phyloP scores from a whole-genome alignment of 2,329 filamentous ascomycete species.

The Ophiostoma sp. region DNA sequence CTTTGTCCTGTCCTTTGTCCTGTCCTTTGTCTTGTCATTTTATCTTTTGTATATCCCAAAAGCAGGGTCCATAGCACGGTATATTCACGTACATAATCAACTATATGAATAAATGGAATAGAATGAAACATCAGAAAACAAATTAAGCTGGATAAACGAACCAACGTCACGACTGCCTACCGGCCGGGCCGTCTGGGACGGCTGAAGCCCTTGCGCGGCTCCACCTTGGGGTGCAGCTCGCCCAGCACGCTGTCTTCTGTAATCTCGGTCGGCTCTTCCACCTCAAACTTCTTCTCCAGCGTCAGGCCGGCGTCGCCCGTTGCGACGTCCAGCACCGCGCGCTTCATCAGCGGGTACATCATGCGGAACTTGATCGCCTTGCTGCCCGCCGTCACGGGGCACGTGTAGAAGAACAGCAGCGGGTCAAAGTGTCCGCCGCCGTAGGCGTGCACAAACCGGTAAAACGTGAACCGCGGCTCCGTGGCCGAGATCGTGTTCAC shows the following conservation, averaged over 20 bases:
- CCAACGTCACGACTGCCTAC: conserved; percentile 30
- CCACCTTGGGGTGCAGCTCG: conserved; percentile 63
- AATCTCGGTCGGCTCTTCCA: conserved; percentile 63
- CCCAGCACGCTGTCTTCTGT: conserved; percentile 59
- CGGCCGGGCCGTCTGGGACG: conserved; percentile 74
- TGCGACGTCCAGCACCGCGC: conserved; percentile 60
- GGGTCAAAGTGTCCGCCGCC: conserved; percentile 49
- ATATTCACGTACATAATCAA: neutral
- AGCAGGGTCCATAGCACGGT: conserved; percentile 6
- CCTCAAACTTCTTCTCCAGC: conserved; percentile 65
- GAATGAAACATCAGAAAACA: neutral
- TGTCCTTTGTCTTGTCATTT: neutral
- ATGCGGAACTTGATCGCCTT: conserved; percentile 77
- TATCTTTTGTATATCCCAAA: conserved; percentile 11
- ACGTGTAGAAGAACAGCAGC: conserved; percentile 78
- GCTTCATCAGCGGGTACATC: conserved; percentile 71
- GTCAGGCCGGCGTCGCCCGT: conserved; percentile 59
- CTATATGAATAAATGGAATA: conserved; percentile 6
- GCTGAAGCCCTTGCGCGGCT: conserved; percentile 63
- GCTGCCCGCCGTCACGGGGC: conserved; percentile 58
- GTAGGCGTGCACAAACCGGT: conserved; percentile 57
- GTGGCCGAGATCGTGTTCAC: conserved; percentile 54
- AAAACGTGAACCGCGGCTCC: conserved; percentile 75
- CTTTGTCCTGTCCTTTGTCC: neutral
- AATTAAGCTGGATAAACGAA: neutral